Base-by-base conservation (phyloP, 1,139 yeast species). In the Komagataea norvegica region DNA sequence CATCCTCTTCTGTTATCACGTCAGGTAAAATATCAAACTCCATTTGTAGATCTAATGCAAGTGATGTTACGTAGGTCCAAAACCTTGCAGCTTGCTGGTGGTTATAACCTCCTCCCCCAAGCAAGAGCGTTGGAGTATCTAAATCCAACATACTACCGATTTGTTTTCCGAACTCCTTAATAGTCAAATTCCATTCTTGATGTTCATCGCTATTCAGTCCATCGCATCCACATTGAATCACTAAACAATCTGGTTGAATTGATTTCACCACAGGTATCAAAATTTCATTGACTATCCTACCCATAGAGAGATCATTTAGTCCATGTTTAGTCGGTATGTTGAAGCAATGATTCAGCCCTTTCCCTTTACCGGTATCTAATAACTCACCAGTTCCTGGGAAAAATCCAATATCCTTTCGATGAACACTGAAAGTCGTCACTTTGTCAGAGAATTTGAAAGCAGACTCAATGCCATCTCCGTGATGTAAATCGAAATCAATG, bases 71-170 rank as follows among this genome's bases (percentile, higher is more conserved):
- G 51, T 68, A 72, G 0, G 85, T 64, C 77, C 85, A 79, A 45
- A 79, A 75, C 41, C 84, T 69, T 0, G 89, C 79, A 18, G 77
- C 69, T 44, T 81, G 81, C 1, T 68, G 56, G 42, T 71, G 74
- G 46, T 80, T 76, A 52, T 83, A 83, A 0, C 94, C 93, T 1
- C 93, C 93, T 1, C 94, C 93, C 1, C 93, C 91, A 1, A 83
- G 62, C 7, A 83, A 45, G 37, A 83, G 58, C 46, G 42, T 77
- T 60, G 47, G 68, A 31, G 21, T 46, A 11, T 31, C 49, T 52
- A 49, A 65, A 36, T 54, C 46, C 3, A 77, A 38, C 0, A 75
- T 36, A 5, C 47, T 34, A 9, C 56, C 37, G 2, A 82, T 58
- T 2, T 58, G 62, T 1, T 49, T 29, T 1, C 72, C 68, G 22